phyloP scores from a whole-genome alignment of 148 eudicot species.

The Cornus suecica region DNA sequence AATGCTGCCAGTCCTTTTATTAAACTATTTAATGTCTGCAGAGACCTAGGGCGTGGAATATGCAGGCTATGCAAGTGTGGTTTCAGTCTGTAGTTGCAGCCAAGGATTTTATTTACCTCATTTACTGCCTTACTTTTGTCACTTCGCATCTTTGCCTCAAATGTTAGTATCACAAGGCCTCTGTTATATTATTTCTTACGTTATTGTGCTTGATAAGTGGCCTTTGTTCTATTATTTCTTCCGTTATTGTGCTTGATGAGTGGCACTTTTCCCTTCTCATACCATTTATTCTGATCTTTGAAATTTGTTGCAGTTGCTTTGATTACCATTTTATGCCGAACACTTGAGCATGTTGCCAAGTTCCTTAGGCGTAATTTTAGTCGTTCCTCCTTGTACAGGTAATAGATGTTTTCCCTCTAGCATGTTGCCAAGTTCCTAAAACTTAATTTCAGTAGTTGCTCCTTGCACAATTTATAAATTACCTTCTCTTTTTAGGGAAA shows the following conservation, averaged over 20 bases:
- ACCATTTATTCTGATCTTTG: not conserved
- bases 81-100: constrained; percentile 80
- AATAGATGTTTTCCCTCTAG: not conserved
- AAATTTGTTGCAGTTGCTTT: constrained; percentile 71
- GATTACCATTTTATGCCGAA: constrained; percentile 77
- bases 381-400: constrained; percentile 84
- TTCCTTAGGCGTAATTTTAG: constrained; percentile 86
- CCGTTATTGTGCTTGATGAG: not conserved
- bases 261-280: not conserved
- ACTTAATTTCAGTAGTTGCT: no score
- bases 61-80: constrained; percentile 92
- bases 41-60: constrained; percentile 90
- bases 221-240: not conserved
- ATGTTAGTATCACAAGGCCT: constrained; percentile 48
- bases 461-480: no score
- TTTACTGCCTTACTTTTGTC: constrained; percentile 86
- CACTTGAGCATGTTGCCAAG: constrained; percentile 85
- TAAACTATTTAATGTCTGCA: constrained; percentile 30
- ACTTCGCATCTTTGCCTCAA: constrained; percentile 75
- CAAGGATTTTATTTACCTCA: constrained; percentile 81
- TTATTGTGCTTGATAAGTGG: not conserved
- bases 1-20: not conserved
- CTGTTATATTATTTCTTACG: not conserved
- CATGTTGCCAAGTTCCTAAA: no score
- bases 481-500: not conserved